A percentile compares a stretch with the other conserved stretches of the same genome.
phyloP scores from a whole-genome alignment of 2,329 filamentous ascomycete genomes.

The Zelopaecilomyces penicillatus region DNA sequence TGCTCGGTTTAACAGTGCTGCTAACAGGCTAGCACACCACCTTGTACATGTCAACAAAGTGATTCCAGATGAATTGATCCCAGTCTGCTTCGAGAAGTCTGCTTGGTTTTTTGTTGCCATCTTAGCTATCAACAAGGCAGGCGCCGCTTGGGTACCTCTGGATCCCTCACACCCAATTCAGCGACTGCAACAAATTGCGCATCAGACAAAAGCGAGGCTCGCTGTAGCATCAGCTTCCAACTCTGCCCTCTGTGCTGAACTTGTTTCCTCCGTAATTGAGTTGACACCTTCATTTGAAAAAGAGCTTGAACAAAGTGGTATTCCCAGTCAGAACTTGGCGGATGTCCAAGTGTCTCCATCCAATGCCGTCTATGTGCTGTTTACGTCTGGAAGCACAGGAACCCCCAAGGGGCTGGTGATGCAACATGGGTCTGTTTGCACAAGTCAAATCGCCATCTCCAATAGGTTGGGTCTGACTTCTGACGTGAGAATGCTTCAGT shows the following conservation, averaged over 20 bases:
- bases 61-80: not conserved
- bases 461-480: not conserved
- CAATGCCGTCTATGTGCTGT: slow-evolving; percentile 11
- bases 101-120: not conserved
- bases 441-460: slow-evolving; percentile 1
- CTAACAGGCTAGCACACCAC: not conserved
- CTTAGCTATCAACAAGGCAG: slow-evolving; percentile 13
- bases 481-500: slow-evolving; percentile 4
- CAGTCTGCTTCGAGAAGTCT: not conserved
- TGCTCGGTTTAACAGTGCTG: not conserved
- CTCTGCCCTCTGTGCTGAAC: not conserved
- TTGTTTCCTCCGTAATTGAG: slow-evolving; percentile 2
- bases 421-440: slow-evolving; percentile 9
- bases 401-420: slow-evolving; percentile 14
- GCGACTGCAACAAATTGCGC: slow-evolving; percentile 2
- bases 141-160: slow-evolving; percentile 13
- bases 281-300: not conserved
- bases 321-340: too few species aligned
- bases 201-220: slow-evolving; percentile 3
- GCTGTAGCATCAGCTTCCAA: slow-evolving; percentile 1
- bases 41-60: slow-evolving; percentile 5
- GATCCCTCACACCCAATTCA: slow-evolving; percentile 9
- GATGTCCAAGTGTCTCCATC: not conserved
- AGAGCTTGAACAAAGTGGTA: too few species aligned
- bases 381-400: slow-evolving; percentile 14